A percentile compares a stretch with the other conserved stretches of the same genome.
phyloP scores from a whole-genome alignment of 306 rosid species.

The Abrus precatorius region DNA sequence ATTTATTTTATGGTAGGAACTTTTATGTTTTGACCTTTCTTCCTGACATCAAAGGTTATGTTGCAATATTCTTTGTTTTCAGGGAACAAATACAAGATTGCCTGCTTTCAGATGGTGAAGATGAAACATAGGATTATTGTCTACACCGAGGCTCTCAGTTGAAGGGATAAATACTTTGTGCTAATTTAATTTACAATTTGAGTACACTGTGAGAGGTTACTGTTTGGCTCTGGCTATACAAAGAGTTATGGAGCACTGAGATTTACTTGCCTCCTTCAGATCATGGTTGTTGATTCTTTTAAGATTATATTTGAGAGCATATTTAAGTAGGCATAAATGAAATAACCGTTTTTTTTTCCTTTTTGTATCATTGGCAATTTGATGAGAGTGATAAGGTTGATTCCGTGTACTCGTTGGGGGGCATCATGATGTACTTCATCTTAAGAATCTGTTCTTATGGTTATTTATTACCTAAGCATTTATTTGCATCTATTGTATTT shows the following conservation, averaged over 20 bases:
- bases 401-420: not conserved
- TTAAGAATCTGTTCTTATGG: not conserved
- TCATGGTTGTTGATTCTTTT: constrained; percentile 21
- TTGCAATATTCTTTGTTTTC: constrained; percentile 51
- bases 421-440: constrained; percentile 3
- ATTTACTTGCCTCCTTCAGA: constrained; percentile 25
- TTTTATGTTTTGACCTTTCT: not conserved
- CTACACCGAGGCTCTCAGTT: constrained; percentile 31
- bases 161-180: not conserved
- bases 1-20: not conserved
- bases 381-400: constrained; percentile 11
- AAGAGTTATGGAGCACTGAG: not conserved
- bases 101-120: constrained; percentile 80
- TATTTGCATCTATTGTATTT: constrained; percentile 20
- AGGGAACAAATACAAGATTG: constrained; percentile 92
- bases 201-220: constrained; percentile 5
- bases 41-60: constrained; percentile 16
- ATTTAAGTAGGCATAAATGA: not conserved
- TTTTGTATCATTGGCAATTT: constrained; percentile 13
- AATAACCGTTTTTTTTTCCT: not conserved
- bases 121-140: constrained; percentile 55
- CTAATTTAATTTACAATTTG: constrained; percentile 16
- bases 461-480: constrained; percentile 14
- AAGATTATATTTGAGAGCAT: constrained; percentile 12
- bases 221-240: constrained; percentile 27